Evolutionary conservation across 768 basidiomycete species (phyloP).

Genomic region (Lyophyllum semitale): DNA sequence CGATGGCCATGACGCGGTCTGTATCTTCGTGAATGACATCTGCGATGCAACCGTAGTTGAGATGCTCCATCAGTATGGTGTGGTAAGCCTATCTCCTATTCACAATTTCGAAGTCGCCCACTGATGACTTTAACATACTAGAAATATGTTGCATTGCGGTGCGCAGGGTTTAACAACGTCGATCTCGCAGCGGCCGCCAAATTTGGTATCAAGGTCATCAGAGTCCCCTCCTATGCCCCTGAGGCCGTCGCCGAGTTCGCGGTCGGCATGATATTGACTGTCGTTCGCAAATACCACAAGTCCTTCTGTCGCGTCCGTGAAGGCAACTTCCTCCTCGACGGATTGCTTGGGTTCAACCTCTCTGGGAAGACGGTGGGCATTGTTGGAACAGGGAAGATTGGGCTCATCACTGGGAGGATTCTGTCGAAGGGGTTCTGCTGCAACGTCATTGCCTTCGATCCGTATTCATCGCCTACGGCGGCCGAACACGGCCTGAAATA

Average conservation of each 20-base stretch:
- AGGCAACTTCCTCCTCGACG: conserved; percentile 47
- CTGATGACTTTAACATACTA: conserved; percentile 11
- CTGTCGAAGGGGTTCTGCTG: conserved; percentile 39
- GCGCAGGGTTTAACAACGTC: conserved; percentile 46
- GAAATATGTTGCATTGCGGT: conserved; percentile 43
- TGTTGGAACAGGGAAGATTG: conserved; percentile 47
- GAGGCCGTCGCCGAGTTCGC: conserved; percentile 47
- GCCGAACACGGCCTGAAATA: conserved; percentile 39
- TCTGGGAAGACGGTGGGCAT: conserved; percentile 43
- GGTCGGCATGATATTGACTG: conserved; percentile 47
- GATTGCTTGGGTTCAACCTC: conserved; percentile 43
- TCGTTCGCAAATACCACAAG: conserved; percentile 48
- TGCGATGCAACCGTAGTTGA: conserved; percentile 37
- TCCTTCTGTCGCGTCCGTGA: conserved; percentile 46
- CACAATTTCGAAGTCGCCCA: background rate
- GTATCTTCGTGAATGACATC: conserved; percentile 45
- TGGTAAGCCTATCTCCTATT: conserved; percentile 27
- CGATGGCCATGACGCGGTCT: conserved; percentile 38
- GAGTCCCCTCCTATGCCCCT: conserved; percentile 45
- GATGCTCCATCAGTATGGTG: conserved; percentile 31
- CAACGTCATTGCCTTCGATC: conserved; percentile 42
- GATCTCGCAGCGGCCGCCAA: conserved; percentile 32
- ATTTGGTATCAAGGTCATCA: conserved; percentile 37
- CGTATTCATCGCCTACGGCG: conserved; percentile 34
- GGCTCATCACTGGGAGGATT: conserved; percentile 42